Evolutionary conservation across 345 rosid genomes (phyloP).

Genomic region (Melaleuca quinquenervia): DNA sequence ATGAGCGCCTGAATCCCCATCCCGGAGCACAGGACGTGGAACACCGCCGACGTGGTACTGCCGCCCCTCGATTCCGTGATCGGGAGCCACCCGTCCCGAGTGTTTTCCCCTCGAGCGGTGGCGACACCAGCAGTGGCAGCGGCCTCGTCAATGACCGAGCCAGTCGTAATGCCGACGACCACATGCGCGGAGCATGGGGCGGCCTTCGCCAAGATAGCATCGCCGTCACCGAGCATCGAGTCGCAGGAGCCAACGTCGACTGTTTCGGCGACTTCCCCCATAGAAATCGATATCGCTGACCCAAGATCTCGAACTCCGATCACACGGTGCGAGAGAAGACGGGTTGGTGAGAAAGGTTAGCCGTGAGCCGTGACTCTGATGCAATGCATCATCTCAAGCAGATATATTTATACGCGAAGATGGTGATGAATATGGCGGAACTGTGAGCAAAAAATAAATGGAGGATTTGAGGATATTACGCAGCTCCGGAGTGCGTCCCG

Average conservation of each 20-base stretch:
- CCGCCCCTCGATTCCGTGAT: constrained; percentile 15
- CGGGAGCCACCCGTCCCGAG: constrained; percentile 7
- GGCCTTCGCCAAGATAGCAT: background rate
- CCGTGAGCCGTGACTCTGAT: background rate
- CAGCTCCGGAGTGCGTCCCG: too few relatives aligned
- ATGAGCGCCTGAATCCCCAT: constrained; percentile 20
- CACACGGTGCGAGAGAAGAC: background rate
- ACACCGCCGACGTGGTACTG: constrained; percentile 6
- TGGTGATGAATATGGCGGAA: background rate
- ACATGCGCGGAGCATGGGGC: too few relatives aligned
- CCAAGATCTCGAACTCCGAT: background rate
- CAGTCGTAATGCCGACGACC: too few relatives aligned
- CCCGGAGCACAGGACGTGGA: constrained; percentile 16
- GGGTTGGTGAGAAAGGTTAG: background rate
- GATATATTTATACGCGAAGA: background rate
- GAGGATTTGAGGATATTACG: too few relatives aligned
- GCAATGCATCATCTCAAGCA: background rate
- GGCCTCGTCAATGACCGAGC: background rate
- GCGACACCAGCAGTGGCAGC: background rate
- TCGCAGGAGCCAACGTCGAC: background rate
- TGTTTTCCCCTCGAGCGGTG: background rate
- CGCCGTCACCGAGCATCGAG: background rate
- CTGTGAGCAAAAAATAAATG: background rate
- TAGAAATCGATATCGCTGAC: background rate
- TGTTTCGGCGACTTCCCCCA: background rate